These are phyloP conservation scores for Curvularia verruculosa DNA, from an alignment of 2,329 filamentous ascomycete species.

Conservation along the genomic window DNA sequence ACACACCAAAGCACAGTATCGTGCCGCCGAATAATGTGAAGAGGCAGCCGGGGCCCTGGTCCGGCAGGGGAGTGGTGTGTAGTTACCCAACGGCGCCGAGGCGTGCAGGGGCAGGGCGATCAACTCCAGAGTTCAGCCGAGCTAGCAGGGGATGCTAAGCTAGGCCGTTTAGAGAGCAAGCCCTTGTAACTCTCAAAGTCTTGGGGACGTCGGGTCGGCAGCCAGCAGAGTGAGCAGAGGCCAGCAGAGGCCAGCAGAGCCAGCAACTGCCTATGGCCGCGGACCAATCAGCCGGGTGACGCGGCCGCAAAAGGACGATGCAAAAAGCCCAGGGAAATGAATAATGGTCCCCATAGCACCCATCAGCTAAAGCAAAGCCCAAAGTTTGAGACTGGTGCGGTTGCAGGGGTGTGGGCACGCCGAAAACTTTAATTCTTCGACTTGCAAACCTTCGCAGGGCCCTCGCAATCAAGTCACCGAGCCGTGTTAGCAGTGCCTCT, in stretches of 20 bases:
- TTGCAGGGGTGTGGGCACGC: slow-evolving; percentile 45
- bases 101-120: slow-evolving; percentile 29
- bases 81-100: slow-evolving; percentile 38
- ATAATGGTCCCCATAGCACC: slow-evolving; percentile 34
- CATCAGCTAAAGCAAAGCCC: slow-evolving; percentile 37
- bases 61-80: slow-evolving; percentile 34
- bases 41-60: slow-evolving; percentile 35
- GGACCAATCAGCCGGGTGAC: slow-evolving; percentile 31
- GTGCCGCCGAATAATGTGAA: slow-evolving; percentile 36
- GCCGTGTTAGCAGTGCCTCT: slow-evolving; percentile 30
- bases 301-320: slow-evolving; percentile 17
- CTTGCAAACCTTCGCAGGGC: slow-evolving; percentile 39
- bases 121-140: slow-evolving; percentile 39
- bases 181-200: slow-evolving; percentile 33
- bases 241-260: too few species aligned
- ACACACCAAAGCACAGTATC: slow-evolving; percentile 43
- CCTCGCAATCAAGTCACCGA: slow-evolving; percentile 31
- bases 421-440: slow-evolving; percentile 46
- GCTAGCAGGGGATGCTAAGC: slow-evolving; percentile 38
- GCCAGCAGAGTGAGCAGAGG: too few species aligned
- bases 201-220: slow-evolving; percentile 36
- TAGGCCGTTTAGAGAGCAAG: slow-evolving; percentile 35
- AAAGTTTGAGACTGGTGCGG: slow-evolving; percentile 48
- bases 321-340: slow-evolving; percentile 37
- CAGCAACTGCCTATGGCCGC: slow-evolving; percentile 16